Evolutionary conservation across 2,329 filamentous ascomycete species (phyloP).

Genomic region (Apiospora phragmitis): DNA sequence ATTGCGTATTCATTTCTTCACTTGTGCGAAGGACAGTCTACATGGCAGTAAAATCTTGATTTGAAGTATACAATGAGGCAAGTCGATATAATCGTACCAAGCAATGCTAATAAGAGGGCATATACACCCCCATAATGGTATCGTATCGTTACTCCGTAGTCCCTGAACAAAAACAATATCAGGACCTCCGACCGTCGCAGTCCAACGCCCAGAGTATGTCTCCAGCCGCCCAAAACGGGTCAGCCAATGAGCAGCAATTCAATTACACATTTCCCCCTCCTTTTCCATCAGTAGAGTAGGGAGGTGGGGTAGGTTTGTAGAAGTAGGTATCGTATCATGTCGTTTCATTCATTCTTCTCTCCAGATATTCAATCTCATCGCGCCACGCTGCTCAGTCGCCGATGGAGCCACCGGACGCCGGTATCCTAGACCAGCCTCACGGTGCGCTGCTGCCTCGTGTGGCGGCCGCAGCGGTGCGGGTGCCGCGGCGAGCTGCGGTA

Average conservation of each 20-base stretch:
- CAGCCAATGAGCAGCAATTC: not conserved
- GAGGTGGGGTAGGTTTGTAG: not conserved
- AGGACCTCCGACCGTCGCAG: not conserved
- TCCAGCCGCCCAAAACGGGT: not conserved
- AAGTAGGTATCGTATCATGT: not conserved
- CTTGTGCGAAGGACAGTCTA: not conserved
- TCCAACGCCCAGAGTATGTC: not conserved
- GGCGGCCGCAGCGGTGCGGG: slow-evolving; percentile 58
- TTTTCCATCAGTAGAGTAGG: not conserved
- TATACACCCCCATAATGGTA: not conserved
- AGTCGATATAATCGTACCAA: not conserved
- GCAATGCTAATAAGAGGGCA: not conserved
- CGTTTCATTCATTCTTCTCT: not conserved
- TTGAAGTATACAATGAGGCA: not conserved
- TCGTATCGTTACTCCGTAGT: slow-evolving; percentile 6
- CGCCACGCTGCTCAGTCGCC: not conserved
- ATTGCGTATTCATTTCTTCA: not conserved
- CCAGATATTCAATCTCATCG: not conserved
- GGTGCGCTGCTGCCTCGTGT: slow-evolving; percentile 37
- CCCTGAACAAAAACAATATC: not conserved
- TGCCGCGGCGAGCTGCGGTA: slow-evolving; percentile 62
- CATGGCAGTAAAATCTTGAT: not conserved
- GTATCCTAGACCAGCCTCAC: slow-evolving; percentile 28
- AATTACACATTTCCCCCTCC: not conserved
- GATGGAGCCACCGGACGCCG: not conserved